These are phyloP conservation scores for Globisporangium megalacanthum DNA, from an alignment of 352 stramenopile genomes.

Conservation along the genomic window DNA sequence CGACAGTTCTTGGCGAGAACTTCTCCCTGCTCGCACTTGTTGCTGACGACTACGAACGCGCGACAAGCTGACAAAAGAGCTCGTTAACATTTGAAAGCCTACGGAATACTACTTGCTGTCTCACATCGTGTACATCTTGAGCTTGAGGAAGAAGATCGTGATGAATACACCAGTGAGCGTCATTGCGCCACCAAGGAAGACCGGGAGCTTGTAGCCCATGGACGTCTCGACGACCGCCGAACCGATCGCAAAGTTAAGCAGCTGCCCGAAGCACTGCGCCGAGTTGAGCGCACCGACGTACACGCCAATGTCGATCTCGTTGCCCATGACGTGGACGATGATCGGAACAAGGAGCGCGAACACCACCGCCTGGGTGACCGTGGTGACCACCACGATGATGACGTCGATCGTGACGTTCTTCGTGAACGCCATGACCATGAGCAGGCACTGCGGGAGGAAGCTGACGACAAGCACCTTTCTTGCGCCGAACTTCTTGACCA, in stretches of 20 bases:
- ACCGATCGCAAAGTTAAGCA: not conserved
- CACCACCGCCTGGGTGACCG: not conserved
- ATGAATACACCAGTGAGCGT: conserved; percentile 58
- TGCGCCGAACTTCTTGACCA: not conserved
- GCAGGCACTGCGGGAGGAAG: not conserved
- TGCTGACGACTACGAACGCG: too few relatives aligned
- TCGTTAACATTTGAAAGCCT: too few relatives aligned
- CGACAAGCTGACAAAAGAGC: too few relatives aligned
- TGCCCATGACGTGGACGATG: conserved; percentile 24
- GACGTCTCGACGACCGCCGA: not conserved
- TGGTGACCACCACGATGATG: not conserved
- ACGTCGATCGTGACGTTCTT: not conserved
- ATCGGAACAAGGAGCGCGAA: conserved; percentile 13
- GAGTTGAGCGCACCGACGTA: conserved; percentile 51
- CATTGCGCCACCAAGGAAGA: conserved; percentile 19
- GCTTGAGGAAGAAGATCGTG: conserved; percentile 42
- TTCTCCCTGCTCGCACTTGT: too few relatives aligned
- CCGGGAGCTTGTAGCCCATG: conserved; percentile 8
- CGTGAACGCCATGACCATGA: conserved; percentile 2
- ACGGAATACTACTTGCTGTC: too few relatives aligned
- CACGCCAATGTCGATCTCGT: conserved; percentile 27
- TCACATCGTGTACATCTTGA: conserved; percentile 50
- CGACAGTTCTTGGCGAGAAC: too few relatives aligned
- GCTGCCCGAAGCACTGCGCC: conserved; percentile 8
- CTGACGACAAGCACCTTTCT: not conserved